A percentile compares a stretch with the other conserved stretches of the same genome.
phyloP scores from a whole-genome alignment of 1,284 basidiomycete species.

The Ceratobasidium sp. region DNA sequence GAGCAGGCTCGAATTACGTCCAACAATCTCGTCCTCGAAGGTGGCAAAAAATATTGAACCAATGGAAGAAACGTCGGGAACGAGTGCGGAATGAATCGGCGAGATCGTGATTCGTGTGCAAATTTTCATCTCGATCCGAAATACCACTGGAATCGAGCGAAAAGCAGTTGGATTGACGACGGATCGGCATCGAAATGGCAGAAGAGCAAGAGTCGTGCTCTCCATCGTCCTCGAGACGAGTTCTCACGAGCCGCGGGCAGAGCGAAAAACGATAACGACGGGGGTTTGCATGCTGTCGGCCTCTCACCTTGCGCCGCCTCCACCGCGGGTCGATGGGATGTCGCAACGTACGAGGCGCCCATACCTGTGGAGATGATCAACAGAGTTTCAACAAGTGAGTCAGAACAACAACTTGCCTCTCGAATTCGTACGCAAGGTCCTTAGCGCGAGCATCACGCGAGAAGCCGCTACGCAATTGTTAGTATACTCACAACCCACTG shows the following conservation, averaged over 20 bases:
- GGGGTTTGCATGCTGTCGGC: constrained; percentile 4
- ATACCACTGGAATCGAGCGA: constrained; percentile 7
- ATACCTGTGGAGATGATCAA: constrained; percentile 61
- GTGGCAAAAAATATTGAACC: neutral
- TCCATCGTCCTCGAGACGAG: constrained; percentile 37
- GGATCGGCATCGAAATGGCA: constrained; percentile 24
- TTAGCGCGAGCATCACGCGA: constrained; percentile 79
- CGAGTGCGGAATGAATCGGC: constrained; percentile 1
- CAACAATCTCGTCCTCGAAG: constrained; percentile 29
- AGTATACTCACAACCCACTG: neutral
- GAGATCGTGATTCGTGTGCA: constrained; percentile 21
- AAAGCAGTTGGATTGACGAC: neutral
- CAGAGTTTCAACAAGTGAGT: constrained; percentile 19
- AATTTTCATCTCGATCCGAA: constrained; percentile 9
- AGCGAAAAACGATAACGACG: constrained; percentile 24
- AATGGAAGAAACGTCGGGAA: constrained; percentile 12
- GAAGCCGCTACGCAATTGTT: constrained; percentile 67
- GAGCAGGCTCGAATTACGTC: constrained; percentile 9
- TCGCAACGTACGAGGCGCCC: constrained; percentile 86
- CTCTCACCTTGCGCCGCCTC: constrained; percentile 60
- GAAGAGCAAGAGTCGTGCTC: constrained; percentile 6
- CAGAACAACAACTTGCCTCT: constrained; percentile 66
- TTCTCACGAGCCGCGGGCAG: constrained; percentile 31
- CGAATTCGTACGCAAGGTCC: constrained; percentile 88
- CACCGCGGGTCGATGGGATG: constrained; percentile 83